phyloP scores from a whole-genome alignment of 208 protist species.

The Lotmaria passim region DNA sequence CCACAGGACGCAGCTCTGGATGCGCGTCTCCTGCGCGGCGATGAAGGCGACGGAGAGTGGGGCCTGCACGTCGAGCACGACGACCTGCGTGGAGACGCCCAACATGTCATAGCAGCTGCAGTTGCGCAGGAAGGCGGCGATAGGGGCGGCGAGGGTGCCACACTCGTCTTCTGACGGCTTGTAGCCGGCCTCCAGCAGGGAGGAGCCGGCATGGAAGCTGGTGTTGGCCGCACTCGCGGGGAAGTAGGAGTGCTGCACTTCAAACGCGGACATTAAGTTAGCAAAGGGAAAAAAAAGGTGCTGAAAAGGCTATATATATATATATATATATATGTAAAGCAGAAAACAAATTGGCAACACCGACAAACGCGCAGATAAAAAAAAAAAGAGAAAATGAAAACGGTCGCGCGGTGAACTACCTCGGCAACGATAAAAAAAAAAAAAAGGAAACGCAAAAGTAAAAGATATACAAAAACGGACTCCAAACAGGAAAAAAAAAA shows the following conservation, averaged over 20 bases:
- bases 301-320: too few species aligned
- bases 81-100: constrained; percentile 85
- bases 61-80: constrained; percentile 79
- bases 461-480: too few species aligned
- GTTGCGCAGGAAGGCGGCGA: constrained; percentile 67
- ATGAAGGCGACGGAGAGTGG: constrained; percentile 85
- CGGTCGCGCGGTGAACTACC: too few species aligned
- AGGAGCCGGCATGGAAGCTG: constrained; percentile 26
- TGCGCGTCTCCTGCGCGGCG: constrained; percentile 84
- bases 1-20: constrained; percentile 86
- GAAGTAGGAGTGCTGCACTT: constrained; percentile 42
- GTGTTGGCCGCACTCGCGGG: constrained; percentile 21
- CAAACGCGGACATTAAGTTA: constrained; percentile 31
- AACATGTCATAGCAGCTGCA: constrained; percentile 89
- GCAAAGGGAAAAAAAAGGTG: constrained; percentile 13
- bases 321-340: too few species aligned
- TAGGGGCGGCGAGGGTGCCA: constrained; percentile 55
- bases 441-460: too few species aligned
- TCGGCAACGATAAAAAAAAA: too few species aligned
- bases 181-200: constrained; percentile 55
- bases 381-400: neutral
- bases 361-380: too few species aligned
- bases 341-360: too few species aligned
- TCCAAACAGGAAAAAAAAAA: too few species aligned
- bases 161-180: constrained; percentile 66